phyloP scores from a whole-genome alignment of 345 rosid genomes.

The Gossypium raimondii region DNA sequence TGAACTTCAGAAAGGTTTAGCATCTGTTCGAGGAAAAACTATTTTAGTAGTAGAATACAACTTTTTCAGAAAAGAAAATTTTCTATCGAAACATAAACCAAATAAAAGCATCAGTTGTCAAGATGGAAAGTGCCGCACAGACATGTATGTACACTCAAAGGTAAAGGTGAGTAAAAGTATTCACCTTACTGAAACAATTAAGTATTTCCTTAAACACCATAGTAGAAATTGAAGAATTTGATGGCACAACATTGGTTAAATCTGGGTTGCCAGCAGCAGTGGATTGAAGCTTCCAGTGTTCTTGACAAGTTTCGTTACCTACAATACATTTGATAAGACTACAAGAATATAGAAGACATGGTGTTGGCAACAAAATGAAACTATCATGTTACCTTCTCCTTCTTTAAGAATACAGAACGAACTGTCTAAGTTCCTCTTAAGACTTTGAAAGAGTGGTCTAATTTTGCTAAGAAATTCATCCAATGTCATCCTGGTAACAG shows the following conservation, averaged over 20 bases:
- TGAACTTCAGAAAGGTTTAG: slow-evolving; percentile 49
- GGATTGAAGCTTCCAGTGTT: slow-evolving; percentile 59
- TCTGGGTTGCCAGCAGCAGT: slow-evolving; percentile 54
- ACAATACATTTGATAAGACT: slow-evolving; percentile 24
- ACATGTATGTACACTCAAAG: not conserved
- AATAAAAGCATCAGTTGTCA: not conserved
- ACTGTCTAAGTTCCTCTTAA: slow-evolving; percentile 49
- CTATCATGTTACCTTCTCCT: slow-evolving; percentile 57
- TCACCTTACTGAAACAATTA: slow-evolving; percentile 62
- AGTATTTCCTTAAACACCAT: slow-evolving; percentile 61
- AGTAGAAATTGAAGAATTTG: slow-evolving; percentile 46
- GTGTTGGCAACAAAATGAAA: slow-evolving; percentile 17
- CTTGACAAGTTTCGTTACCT: slow-evolving; percentile 64
- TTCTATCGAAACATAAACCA: not conserved
- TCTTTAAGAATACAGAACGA: slow-evolving; percentile 50
- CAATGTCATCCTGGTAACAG: slow-evolving; percentile 34
- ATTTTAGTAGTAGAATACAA: slow-evolving; percentile 9
- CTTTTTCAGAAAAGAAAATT: not conserved
- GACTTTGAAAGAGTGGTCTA: slow-evolving; percentile 46
- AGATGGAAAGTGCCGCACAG: slow-evolving; percentile 1
- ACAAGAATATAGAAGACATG: slow-evolving; percentile 13
- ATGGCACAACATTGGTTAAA: slow-evolving; percentile 33
- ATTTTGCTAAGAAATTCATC: slow-evolving; percentile 42
- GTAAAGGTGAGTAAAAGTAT: slow-evolving; percentile 6
- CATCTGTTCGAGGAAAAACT: slow-evolving; percentile 33